Base-by-base conservation (phyloP, 177 flowering plant genomes). In the Vitis hybrid region DNA sequence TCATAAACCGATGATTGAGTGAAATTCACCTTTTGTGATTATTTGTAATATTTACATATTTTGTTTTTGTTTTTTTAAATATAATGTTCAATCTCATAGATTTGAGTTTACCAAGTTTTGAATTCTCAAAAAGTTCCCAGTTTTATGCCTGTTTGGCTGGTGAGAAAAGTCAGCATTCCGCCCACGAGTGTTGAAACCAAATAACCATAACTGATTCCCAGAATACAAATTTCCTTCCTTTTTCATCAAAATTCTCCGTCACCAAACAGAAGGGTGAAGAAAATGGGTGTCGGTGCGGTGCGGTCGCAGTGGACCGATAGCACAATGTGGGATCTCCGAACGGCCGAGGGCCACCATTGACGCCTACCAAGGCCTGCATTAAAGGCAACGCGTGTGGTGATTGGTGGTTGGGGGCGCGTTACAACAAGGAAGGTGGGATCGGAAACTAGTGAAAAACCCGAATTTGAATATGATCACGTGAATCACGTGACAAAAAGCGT, bases 281-380 rank as follows among this genome's bases (percentile, higher is more conserved):
- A 77, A 79, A 77, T 48, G 49, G 79, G 67, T 82, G 84, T 27
- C 79, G 73, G 79, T 82, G 54, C 72, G 72, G 67, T 58, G 54
- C 73, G 68, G 67, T 58, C 30, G 3, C 60, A 14, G 32, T 80
- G 65, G 5, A 17, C 17, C 7, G 8, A 35, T 35, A 27, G 27
- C 27, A 27, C 27, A 27, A 2, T 27, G 27, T 27, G 27, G 27
- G 27, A 27, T 27, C 27, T 27, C 27, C 27, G 27, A 27, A 24
- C 27, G 3, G 27, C 27, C 27, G 27, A 27, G 27, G 27, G 27
- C 27, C 27, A 27, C 27, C 27, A 35, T 35, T 1, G 8, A 35
- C 7, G 46, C 46, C 46, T 35, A 35, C 7, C 46, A 35, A 4
- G 46, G 46, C 8, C 46, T 35, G 56, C 17, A 54, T 13, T 13